These are phyloP conservation scores for Rhizophagus sp. DNA, from an alignment of 192 early-diverging fungal species.

Conservation along the genomic window DNA sequence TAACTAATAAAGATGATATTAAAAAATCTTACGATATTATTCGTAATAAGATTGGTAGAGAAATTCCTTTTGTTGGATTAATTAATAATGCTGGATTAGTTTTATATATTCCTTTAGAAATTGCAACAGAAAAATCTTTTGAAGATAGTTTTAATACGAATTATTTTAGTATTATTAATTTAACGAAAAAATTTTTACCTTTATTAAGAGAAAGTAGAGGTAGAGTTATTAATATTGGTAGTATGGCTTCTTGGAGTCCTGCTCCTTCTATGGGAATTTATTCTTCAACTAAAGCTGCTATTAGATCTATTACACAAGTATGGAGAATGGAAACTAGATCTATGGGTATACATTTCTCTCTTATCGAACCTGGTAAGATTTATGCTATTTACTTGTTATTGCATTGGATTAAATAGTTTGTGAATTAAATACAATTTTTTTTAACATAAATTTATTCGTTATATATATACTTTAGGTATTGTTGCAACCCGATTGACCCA, in stretches of 20 bases:
- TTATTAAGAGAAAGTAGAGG: constrained; percentile 19
- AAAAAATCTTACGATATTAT: constrained; percentile 4
- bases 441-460: not conserved
- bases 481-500: constrained; percentile 11
- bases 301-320: constrained; percentile 10
- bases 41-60: not conserved
- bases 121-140: constrained; percentile 23
- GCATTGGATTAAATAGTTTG: no score
- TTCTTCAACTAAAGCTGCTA: constrained; percentile 21
- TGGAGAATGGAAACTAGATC: constrained; percentile 22
- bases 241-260: constrained; percentile 7
- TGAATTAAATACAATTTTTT: not conserved
- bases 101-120: constrained; percentile 19
- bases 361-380: constrained; percentile 24
- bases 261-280: constrained; percentile 24
- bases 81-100: constrained; percentile 18
- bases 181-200: constrained; percentile 28
- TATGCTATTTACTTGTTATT: not conserved
- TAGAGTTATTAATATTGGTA: constrained; percentile 25
- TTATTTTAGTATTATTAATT: constrained; percentile 24
- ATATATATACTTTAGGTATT: constrained; percentile 1
- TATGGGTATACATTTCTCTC: constrained; percentile 6
- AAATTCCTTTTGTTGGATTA: constrained; percentile 21
- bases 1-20: constrained; percentile 5
- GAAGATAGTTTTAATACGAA: constrained; percentile 28